phyloP scores from a whole-genome alignment of 129 eudicot genomes.

The Flaveria trinervia region DNA sequence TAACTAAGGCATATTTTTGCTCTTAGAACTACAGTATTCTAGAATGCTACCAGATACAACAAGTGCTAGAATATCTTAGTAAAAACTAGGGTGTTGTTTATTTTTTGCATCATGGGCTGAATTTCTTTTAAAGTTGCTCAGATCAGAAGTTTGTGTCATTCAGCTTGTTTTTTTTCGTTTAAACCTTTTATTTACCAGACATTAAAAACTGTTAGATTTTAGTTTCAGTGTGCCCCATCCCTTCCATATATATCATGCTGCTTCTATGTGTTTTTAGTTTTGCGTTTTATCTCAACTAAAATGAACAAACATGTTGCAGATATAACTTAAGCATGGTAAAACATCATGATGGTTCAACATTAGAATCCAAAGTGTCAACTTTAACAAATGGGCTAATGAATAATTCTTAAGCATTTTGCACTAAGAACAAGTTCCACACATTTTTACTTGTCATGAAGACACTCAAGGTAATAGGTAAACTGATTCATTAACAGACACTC shows the following conservation, averaged over 20 bases:
- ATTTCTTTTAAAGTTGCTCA: background rate
- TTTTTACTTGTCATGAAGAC: background rate
- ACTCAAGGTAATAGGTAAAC: slow-evolving; percentile 5
- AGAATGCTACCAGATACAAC: background rate
- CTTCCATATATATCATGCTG: background rate
- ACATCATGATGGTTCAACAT: background rate
- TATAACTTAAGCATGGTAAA: background rate
- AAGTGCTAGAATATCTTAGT: background rate
- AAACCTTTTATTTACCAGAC: background rate
- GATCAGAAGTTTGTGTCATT: background rate
- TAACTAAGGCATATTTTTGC: background rate
- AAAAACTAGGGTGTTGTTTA: background rate
- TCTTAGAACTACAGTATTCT: background rate
- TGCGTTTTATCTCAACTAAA: background rate
- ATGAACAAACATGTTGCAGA: background rate
- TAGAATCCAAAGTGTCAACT: too few relatives aligned
- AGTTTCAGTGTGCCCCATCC: background rate
- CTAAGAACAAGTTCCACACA: background rate
- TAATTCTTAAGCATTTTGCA: background rate
- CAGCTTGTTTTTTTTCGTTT: background rate
- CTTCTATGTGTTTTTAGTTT: background rate
- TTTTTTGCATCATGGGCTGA: background rate
- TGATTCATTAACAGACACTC: background rate
- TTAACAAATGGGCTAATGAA: too few relatives aligned
- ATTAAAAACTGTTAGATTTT: background rate